These are phyloP conservation scores for Yamadazyma ubonensis DNA, from an alignment of 805 yeast genomes.

Conservation along the genomic window DNA sequence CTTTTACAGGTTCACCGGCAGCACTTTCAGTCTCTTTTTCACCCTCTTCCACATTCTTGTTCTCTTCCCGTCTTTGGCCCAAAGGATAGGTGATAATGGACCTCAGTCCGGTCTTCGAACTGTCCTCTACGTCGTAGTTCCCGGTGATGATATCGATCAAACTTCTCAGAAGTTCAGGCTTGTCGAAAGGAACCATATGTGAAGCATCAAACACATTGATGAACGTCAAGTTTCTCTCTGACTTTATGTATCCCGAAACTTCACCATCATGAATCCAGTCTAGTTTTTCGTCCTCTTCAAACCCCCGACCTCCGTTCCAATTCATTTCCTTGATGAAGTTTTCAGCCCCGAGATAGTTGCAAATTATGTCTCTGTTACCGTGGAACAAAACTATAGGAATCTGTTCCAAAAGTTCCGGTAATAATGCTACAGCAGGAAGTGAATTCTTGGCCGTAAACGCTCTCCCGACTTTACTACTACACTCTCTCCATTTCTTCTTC, in stretches of 20 bases:
- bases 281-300: slow-evolving; percentile 29
- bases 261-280: slow-evolving; percentile 47
- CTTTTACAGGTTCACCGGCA: neutral
- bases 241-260: slow-evolving; percentile 37
- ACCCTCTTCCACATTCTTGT: neutral
- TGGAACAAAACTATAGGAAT: slow-evolving; percentile 71
- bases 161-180: slow-evolving; percentile 67
- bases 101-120: slow-evolving; percentile 12
- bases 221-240: slow-evolving; percentile 72
- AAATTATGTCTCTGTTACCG: slow-evolving; percentile 86
- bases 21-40: neutral
- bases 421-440: slow-evolving; percentile 57
- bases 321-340: slow-evolving; percentile 56
- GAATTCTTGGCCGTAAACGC: slow-evolving; percentile 52
- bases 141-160: slow-evolving; percentile 54
- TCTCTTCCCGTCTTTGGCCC: slow-evolving; percentile 20
- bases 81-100: slow-evolving; percentile 30
- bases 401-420: slow-evolving; percentile 63
- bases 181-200: slow-evolving; percentile 92
- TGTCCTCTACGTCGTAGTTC: slow-evolving; percentile 20
- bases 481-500: slow-evolving; percentile 68
- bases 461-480: slow-evolving; percentile 58
- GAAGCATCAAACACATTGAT: slow-evolving; percentile 73
- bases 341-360: slow-evolving; percentile 79
- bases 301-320: slow-evolving; percentile 66